Conservation (phyloP, 176 grass and related monocot genomes). For the Aegilops longissima region DNA sequence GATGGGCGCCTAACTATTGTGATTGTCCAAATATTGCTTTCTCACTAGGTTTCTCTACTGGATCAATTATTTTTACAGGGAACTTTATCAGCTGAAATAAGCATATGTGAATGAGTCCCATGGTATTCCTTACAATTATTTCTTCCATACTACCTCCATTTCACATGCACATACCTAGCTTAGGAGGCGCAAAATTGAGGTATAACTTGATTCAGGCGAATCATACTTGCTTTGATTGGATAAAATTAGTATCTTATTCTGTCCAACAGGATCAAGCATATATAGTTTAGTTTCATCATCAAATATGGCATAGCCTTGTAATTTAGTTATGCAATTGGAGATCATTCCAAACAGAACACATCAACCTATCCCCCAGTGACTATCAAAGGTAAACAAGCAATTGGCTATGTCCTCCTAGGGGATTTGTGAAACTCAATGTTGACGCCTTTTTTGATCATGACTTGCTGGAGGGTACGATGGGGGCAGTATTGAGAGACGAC, state of each 20-base stretch:
- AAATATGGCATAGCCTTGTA: not conserved
- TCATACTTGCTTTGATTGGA: not conserved
- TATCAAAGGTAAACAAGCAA: not conserved
- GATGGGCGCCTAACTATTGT: not conserved
- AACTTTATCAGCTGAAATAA: not conserved
- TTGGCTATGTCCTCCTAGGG: not conserved
- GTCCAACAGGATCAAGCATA: not conserved
- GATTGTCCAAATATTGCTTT: not conserved
- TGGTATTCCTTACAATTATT: not conserved
- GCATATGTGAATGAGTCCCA: not conserved
- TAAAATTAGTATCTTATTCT: not conserved
- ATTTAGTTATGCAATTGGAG: not conserved
- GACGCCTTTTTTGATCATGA: too few species aligned
- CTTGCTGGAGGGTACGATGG: too few species aligned
- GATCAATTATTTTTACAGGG: not conserved
- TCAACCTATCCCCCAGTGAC: not conserved
- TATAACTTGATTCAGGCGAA: not conserved
- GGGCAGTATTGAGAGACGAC: too few species aligned
- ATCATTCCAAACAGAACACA: not conserved
- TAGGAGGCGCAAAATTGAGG: not conserved
- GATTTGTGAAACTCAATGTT: too few species aligned
- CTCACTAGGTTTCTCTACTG: not conserved
- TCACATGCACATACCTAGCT: not conserved
- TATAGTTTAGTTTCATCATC: not conserved
- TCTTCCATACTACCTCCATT: not conserved